Conservation (phyloP, 306 rosid genomes). For the Parietaria judaica region DNA sequence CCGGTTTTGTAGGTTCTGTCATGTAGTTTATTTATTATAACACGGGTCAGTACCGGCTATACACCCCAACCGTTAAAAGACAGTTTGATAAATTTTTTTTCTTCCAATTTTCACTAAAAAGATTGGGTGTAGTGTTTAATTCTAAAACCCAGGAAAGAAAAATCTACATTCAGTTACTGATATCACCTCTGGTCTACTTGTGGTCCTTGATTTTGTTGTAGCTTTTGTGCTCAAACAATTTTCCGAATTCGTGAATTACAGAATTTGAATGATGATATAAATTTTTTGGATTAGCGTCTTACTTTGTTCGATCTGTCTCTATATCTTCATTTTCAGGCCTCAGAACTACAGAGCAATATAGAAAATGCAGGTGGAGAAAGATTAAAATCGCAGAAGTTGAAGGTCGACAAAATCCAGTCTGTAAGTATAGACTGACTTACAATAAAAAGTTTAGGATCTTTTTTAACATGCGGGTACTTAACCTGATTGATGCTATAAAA, state of each 20-base stretch:
- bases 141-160: too few relatives aligned
- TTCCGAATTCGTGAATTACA: conserved; percentile 8
- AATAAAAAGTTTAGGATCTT: conserved; percentile 1
- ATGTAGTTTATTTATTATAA: too few relatives aligned
- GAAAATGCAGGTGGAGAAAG: conserved; percentile 94
- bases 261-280: neutral
- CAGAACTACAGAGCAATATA: conserved; percentile 63
- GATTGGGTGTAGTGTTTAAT: too few relatives aligned
- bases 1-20: too few relatives aligned
- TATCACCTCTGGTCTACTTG: neutral
- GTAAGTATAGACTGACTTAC: conserved; percentile 39
- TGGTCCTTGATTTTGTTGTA: neutral
- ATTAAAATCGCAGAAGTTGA: conserved; percentile 66
- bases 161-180: too few relatives aligned
- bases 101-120: too few relatives aligned
- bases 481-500: conserved; percentile 24
- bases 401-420: conserved; percentile 77
- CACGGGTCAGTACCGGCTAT: too few relatives aligned
- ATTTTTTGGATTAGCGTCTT: neutral
- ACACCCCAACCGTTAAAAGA: too few relatives aligned
- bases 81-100: too few relatives aligned
- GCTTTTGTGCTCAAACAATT: neutral
- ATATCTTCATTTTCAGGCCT: conserved; percentile 41
- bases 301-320: conserved; percentile 9
- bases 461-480: conserved; percentile 7